Evolutionary conservation across 257 asterid genomes (phyloP).

Genomic region (Lavandula angustifolia): DNA sequence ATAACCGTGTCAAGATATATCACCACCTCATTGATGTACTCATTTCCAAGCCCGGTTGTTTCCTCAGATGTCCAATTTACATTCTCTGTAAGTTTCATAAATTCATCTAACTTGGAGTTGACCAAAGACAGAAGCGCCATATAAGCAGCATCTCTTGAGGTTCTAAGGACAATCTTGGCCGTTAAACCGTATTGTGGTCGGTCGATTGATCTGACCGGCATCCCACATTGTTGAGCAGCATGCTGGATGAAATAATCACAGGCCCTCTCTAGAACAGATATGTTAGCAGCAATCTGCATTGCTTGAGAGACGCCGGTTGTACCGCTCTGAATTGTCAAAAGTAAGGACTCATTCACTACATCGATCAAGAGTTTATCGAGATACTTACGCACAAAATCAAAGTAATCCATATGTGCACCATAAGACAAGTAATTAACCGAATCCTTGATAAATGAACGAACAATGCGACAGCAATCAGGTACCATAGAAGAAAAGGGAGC

Average conservation of each 20-base stretch:
- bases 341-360: conserved; percentile 69
- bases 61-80: conserved; percentile 86
- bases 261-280: conserved; percentile 82
- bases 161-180: conserved; percentile 81
- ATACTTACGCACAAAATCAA: conserved; percentile 74
- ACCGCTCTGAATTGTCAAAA: conserved; percentile 57
- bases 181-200: conserved; percentile 74
- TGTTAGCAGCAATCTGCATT: conserved; percentile 92
- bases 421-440: conserved; percentile 78
- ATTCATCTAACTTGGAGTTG: conserved; percentile 72
- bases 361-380: conserved; percentile 85
- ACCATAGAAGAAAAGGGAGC: conserved; percentile 92
- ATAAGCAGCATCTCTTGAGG: conserved; percentile 92
- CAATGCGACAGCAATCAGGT: conserved; percentile 82
- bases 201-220: conserved; percentile 76
- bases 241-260: conserved; percentile 93
- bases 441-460: conserved; percentile 77
- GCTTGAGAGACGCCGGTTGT: conserved; percentile 80
- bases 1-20: conserved; percentile 81
- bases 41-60: conserved; percentile 61
- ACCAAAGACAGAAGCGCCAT: conserved; percentile 64
- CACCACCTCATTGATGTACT: conserved; percentile 68
- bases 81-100: conserved; percentile 71
- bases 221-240: conserved; percentile 97
- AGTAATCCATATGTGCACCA: conserved; percentile 79